Conservation (phyloP, 2,329 filamentous ascomycete genomes). For the Aspergillus caelatus region DNA sequence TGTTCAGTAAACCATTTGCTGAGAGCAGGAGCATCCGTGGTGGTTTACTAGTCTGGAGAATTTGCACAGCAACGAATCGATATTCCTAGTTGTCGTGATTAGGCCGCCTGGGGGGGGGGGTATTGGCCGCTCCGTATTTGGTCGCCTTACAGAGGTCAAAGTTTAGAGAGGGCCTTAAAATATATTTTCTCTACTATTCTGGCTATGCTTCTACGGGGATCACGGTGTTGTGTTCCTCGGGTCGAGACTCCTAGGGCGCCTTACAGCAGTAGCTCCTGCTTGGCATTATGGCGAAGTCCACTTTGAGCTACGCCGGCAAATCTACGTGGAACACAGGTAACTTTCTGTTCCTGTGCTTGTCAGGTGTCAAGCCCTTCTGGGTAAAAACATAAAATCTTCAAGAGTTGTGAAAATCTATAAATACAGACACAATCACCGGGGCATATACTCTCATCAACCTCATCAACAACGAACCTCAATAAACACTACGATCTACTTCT, state of each 20-base stretch:
- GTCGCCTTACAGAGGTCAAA: neutral
- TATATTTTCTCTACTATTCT: neutral
- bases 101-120: no score
- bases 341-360: no score
- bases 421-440: neutral
- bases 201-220: no score
- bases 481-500: neutral
- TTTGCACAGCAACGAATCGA: neutral
- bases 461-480: neutral
- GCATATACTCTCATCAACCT: neutral
- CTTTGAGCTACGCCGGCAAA: neutral
- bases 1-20: no score
- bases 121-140: neutral
- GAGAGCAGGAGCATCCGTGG: no score
- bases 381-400: no score
- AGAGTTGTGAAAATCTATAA: neutral
- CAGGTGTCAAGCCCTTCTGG: no score
- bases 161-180: neutral
- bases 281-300: neutral
- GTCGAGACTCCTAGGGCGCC: no score
- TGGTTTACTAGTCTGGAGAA: neutral
- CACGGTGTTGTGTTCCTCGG: no score
- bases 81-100: neutral
- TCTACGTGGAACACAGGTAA: no score
- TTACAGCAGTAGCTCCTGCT: neutral